These are phyloP conservation scores for Alternaria incomplexa DNA, from an alignment of 2,329 filamentous ascomycete species.

Conservation along the genomic window DNA sequence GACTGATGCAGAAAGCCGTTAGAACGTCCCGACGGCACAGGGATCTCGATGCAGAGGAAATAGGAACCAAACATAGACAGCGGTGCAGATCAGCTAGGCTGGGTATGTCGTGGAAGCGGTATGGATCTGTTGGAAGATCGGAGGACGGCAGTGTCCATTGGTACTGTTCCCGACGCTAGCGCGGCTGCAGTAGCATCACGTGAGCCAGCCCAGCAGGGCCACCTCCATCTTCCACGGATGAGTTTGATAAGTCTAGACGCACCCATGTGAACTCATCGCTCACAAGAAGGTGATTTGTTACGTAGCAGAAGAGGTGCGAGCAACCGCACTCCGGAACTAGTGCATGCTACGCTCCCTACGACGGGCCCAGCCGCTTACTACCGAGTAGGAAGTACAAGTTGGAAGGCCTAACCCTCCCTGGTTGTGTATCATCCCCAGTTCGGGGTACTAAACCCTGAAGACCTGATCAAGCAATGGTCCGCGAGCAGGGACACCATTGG, in stretches of 20 bases:
- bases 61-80: background rate
- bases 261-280: background rate
- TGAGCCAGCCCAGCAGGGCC: background rate
- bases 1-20: background rate
- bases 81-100: background rate
- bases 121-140: background rate
- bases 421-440: background rate
- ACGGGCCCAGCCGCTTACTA: constrained; percentile 10
- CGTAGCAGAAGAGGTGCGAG: background rate
- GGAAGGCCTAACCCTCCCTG: background rate
- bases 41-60: background rate
- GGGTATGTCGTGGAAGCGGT: background rate
- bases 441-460: background rate
- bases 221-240: background rate
- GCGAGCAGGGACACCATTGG: background rate
- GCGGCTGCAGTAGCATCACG: constrained; percentile 1
- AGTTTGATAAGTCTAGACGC: background rate
- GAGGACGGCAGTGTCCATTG: background rate
- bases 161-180: constrained; percentile 4
- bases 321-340: constrained; percentile 13
- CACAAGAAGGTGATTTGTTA: background rate
- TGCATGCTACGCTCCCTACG: constrained; percentile 6
- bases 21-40: background rate
- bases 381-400: constrained; percentile 5
- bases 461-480: background rate